Evolutionary conservation across 768 basidiomycete species (phyloP).

Genomic region (Exidia glandulosa): DNA sequence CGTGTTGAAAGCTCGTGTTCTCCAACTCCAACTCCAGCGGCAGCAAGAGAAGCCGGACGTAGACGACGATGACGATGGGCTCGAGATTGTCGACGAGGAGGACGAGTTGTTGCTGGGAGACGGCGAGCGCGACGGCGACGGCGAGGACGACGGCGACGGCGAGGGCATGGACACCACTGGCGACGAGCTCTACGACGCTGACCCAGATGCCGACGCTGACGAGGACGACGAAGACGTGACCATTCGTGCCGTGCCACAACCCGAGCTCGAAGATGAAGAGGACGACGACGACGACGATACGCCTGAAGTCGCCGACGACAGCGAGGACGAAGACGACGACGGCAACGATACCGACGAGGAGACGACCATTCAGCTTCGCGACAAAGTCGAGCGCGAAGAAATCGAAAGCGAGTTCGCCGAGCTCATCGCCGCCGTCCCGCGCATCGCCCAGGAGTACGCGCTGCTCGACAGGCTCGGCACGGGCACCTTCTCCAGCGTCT

Average conservation of each 20-base stretch:
- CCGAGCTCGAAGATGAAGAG: slow-evolving; percentile 14
- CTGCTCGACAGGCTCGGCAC: slow-evolving; percentile 88
- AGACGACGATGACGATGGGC: too few relatives aligned
- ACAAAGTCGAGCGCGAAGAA: slow-evolving; percentile 59
- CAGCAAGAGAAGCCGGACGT: too few relatives aligned
- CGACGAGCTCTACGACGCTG: too few relatives aligned
- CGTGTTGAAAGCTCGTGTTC: too few relatives aligned
- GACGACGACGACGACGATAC: not conserved
- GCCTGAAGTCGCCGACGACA: not conserved
- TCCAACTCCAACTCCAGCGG: too few relatives aligned
- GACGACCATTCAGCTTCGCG: slow-evolving; percentile 42
- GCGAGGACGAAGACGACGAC: not conserved
- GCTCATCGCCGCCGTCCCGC: slow-evolving; percentile 53
- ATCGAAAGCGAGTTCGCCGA: slow-evolving; percentile 69
- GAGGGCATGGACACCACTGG: too few relatives aligned
- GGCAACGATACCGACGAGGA: slow-evolving; percentile 44
- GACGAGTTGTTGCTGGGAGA: too few relatives aligned
- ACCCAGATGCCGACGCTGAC: too few relatives aligned
- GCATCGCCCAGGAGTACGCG: slow-evolving; percentile 56
- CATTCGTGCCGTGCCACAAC: slow-evolving; percentile 36
- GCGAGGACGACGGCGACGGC: too few relatives aligned
- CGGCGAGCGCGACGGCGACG: too few relatives aligned
- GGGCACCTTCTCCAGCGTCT: slow-evolving; percentile 83
- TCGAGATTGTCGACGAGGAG: too few relatives aligned
- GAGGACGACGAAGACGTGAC: slow-evolving; percentile 22